Conservation (phyloP, 1,284 basidiomycete genomes). For the Trametes pubescens region DNA sequence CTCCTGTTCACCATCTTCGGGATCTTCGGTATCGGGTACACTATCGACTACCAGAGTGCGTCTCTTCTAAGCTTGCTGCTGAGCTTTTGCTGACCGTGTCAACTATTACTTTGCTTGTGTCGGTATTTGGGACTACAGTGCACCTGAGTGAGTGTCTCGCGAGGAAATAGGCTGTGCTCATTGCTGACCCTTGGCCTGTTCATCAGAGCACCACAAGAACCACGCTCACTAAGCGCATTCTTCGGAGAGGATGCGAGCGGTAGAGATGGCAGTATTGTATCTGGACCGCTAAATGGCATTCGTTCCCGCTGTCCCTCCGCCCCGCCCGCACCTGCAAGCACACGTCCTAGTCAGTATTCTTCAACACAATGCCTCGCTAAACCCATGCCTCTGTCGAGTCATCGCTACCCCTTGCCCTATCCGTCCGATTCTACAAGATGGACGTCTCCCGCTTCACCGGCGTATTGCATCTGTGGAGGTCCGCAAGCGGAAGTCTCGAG, state of each 20-base stretch:
- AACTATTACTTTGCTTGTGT: not conserved
- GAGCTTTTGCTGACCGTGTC: conserved; percentile 1
- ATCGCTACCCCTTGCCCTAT: no score
- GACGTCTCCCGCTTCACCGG: no score
- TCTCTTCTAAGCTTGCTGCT: conserved; percentile 38
- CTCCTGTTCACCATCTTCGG: conserved; percentile 77
- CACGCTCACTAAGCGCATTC: conserved; percentile 66
- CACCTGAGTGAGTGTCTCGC: conserved; percentile 69
- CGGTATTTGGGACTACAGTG: conserved; percentile 54
- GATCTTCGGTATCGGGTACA: conserved; percentile 87
- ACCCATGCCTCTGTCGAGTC: no score
- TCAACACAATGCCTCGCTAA: no score
- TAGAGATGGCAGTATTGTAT: conserved; percentile 28
- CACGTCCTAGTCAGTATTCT: not conserved
- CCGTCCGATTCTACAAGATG: no score
- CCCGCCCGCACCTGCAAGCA: not conserved
- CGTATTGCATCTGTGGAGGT: no score
- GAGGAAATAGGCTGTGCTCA: conserved; percentile 10
- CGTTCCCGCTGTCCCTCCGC: not conserved
- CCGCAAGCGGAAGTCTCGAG: no score
- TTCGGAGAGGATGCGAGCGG: conserved; percentile 16
- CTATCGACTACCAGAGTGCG: conserved; percentile 92
- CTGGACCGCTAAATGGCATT: conserved; percentile 19
- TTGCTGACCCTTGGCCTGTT: conserved; percentile 37
- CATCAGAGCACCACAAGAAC: conserved; percentile 88